Percentiles rank a stretch among this genome's conserved stretches.
phyloP scores from a whole-genome alignment of 2,329 filamentous ascomycete species.

The Cordyceps tenuipes region DNA sequence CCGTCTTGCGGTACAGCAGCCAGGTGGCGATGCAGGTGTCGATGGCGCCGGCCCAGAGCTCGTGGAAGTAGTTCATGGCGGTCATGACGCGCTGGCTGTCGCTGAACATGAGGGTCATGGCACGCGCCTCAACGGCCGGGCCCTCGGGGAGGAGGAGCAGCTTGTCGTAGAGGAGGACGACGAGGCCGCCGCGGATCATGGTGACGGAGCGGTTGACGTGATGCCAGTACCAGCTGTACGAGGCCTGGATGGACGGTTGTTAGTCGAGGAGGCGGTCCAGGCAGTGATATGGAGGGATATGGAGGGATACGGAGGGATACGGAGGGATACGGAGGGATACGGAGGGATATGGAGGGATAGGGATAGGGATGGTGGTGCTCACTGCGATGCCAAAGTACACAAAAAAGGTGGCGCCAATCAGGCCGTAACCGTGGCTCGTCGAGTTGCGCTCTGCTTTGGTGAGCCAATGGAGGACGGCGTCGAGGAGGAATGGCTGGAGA shows the following conservation, averaged over 20 bases:
- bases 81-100: constrained; percentile 1
- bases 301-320: too few species aligned
- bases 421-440: background rate
- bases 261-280: background rate
- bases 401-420: background rate
- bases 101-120: constrained; percentile 6
- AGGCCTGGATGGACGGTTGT: background rate
- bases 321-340: too few species aligned
- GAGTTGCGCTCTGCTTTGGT: background rate
- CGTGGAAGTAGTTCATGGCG: constrained; percentile 4
- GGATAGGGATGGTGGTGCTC: background rate
- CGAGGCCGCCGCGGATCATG: constrained; percentile 2
- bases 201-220: background rate
- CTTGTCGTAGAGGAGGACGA: background rate
- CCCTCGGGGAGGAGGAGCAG: background rate
- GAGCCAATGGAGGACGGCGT: background rate
- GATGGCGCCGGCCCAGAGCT: background rate
- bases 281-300: too few species aligned
- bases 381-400: background rate
- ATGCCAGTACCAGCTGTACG: constrained; percentile 7
- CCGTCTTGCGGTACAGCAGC: background rate
- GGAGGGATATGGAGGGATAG: too few species aligned
- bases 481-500: constrained; percentile 1
- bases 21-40: background rate
- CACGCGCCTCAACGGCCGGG: background rate